Evolutionary conservation across 495 filamentous ascomycete genomes (phyloP), one percentile per base, ranked within the genome.

Genomic region (Neurospora sp.): DNA sequence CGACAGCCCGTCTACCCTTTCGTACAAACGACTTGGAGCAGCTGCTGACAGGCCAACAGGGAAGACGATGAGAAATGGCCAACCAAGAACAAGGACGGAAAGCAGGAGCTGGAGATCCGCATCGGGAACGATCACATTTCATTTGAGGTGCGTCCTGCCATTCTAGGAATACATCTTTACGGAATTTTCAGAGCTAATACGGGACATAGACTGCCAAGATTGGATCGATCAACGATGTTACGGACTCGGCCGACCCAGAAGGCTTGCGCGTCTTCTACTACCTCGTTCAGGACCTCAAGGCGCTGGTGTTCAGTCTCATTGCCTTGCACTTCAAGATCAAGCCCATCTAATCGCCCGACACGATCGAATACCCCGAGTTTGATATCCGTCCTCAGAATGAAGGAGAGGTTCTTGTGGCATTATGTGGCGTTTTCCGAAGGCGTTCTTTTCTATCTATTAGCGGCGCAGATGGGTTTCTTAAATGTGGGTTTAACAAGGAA

Each of bases 31-130:
- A 59, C n/a, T 4, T 11, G 16, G 10, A 35, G 12, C 35, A 16
- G 42, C 31, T n/a, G 74, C 80, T 86, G 73, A 86, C 69, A 39
- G 46, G 16, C 22, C 20, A 39, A 73, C 76, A 97, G 94, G 87
- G 96, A 99, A 88, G 96, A 98, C 79, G 96, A 99, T 78, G 91
- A 89, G n/a, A 97, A 97, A 82, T 99, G 96, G 96, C 96, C 96
- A 2, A 93, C 94, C 81, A 99, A 98, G 88, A 98, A 98, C 84
- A 98, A 98, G 84, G 96, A 99, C 79, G 96, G 96, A 53, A 89
- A 95, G 70, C 96, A 98, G 78, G 96, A 99, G 83, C 86, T 99
- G 69, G 96, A 99, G 80, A 98, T 99, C 71, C 88, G 94, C 22
- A 76, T 99, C 40, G 96, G 96, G 14, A 96, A 91, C 77, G 96